These are phyloP conservation scores for Streptanthus diversifolius DNA, from an alignment of 345 rosid genomes.

Conservation along the genomic window DNA sequence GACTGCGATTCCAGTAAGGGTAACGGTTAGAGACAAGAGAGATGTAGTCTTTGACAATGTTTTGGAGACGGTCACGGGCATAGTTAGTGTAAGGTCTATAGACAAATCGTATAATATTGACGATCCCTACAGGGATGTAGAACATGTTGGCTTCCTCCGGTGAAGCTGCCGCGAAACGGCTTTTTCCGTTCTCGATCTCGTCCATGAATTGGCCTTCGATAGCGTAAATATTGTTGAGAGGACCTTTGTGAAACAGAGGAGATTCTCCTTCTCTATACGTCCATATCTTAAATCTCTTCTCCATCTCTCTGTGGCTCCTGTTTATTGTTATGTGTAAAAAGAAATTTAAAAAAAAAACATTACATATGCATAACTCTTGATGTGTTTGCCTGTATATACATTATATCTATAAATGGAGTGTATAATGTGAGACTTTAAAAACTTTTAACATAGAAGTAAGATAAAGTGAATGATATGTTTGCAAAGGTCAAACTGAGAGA, in stretches of 20 bases:
- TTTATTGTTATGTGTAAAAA: neutral
- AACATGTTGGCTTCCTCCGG: constrained; percentile 53
- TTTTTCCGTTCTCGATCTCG: constrained; percentile 44
- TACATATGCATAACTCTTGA: constrained; percentile 7
- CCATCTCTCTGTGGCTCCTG: constrained; percentile 58
- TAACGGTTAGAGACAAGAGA: constrained; percentile 38
- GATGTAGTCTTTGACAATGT: constrained; percentile 44
- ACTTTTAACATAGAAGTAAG: constrained; percentile 21
- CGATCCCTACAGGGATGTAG: constrained; percentile 47
- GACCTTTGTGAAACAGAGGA: constrained; percentile 46
- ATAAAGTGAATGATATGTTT: constrained; percentile 23
- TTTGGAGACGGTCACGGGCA: constrained; percentile 34
- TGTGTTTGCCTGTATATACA: neutral
- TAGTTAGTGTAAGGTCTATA: constrained; percentile 39
- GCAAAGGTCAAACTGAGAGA: constrained; percentile 4
- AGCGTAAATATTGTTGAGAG: constrained; percentile 40
- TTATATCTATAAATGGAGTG: neutral
- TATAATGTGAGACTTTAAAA: constrained; percentile 20
- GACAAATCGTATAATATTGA: constrained; percentile 35
- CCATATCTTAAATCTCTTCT: constrained; percentile 59
- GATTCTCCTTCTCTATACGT: constrained; percentile 46
- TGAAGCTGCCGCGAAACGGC: constrained; percentile 38
- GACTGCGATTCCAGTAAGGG: constrained; percentile 60
- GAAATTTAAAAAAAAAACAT: constrained; percentile 25
- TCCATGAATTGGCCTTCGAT: constrained; percentile 60